phyloP scores from a whole-genome alignment of 108 stramenopile genomes.

The Aurantiochytrium sp. region DNA sequence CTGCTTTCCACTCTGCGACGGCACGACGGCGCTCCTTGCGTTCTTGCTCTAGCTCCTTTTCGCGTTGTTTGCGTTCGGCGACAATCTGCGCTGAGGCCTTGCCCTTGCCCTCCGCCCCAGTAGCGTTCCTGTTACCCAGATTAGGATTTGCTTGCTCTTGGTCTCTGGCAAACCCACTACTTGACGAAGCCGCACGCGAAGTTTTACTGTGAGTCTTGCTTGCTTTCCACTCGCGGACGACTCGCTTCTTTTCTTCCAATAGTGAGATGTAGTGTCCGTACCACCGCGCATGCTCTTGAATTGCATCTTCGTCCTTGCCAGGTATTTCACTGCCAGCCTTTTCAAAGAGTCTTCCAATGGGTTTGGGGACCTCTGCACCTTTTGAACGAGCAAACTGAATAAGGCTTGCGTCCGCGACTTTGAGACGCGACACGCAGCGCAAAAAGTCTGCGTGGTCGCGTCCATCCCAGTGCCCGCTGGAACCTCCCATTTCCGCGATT shows the following conservation, averaged over 20 bases:
- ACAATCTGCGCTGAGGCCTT: neutral
- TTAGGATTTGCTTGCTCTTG: neutral
- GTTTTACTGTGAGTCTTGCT: neutral
- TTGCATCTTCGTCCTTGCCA: neutral
- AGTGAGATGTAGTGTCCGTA: neutral
- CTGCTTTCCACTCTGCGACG: neutral
- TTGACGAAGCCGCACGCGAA: neutral
- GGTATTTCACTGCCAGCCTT: neutral
- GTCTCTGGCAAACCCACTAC: neutral
- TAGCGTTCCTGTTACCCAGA: neutral
- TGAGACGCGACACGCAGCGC: constrained; percentile 7
- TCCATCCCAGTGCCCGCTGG: neutral
- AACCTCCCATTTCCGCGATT: neutral
- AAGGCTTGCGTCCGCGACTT: neutral
- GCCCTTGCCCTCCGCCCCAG: neutral
- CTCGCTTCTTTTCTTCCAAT: neutral
- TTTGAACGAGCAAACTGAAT: neutral
- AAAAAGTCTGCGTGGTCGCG: neutral
- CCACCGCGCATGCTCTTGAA: neutral
- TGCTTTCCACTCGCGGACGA: neutral
- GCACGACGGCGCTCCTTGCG: neutral
- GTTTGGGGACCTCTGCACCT: neutral
- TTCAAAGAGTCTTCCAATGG: neutral
- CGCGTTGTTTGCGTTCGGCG: neutral
- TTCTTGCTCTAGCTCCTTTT: neutral